Evolutionary conservation across 1,284 basidiomycete genomes (phyloP).

Genomic region (Pseudomicrostroma phylloplanum): DNA sequence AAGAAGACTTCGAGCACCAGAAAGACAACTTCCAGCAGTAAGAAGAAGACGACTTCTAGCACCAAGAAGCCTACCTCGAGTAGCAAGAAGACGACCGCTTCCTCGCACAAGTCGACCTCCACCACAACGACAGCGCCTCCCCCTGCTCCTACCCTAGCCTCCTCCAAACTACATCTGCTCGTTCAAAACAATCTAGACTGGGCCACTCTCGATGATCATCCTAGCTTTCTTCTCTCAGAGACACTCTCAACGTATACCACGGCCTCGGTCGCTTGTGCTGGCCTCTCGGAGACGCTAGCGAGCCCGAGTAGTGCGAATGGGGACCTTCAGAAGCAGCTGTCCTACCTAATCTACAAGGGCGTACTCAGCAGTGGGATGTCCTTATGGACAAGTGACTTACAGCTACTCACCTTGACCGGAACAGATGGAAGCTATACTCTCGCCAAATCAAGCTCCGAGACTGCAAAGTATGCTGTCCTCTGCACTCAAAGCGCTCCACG

Average conservation of each 20-base stretch:
- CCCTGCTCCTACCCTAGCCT: background rate
- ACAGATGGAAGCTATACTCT: background rate
- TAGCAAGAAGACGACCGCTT: too few species aligned
- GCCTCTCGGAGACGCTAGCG: slow-evolving; percentile 4
- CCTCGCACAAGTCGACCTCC: too few species aligned
- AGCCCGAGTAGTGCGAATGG: background rate
- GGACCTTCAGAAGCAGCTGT: slow-evolving; percentile 8
- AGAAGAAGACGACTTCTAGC: too few species aligned
- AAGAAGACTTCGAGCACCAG: too few species aligned
- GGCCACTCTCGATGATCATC: slow-evolving; percentile 7
- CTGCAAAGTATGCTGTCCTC: slow-evolving; percentile 1
- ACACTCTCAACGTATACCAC: background rate
- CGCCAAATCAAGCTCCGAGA: background rate
- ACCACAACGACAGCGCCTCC: too few species aligned
- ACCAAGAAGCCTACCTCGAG: too few species aligned
- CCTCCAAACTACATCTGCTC: slow-evolving; percentile 6
- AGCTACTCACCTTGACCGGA: slow-evolving; percentile 1
- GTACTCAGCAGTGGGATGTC: slow-evolving; percentile 6
- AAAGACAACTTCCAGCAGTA: too few species aligned
- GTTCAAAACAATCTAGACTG: slow-evolving; percentile 15
- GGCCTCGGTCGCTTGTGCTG: background rate
- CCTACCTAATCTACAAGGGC: slow-evolving; percentile 7
- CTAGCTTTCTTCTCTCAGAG: background rate
- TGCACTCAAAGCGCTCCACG: slow-evolving; percentile 11
- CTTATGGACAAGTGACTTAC: slow-evolving; percentile 1